phyloP scores from a whole-genome alignment of 306 rosid genomes.

The Glycyrrhiza uralensis region DNA sequence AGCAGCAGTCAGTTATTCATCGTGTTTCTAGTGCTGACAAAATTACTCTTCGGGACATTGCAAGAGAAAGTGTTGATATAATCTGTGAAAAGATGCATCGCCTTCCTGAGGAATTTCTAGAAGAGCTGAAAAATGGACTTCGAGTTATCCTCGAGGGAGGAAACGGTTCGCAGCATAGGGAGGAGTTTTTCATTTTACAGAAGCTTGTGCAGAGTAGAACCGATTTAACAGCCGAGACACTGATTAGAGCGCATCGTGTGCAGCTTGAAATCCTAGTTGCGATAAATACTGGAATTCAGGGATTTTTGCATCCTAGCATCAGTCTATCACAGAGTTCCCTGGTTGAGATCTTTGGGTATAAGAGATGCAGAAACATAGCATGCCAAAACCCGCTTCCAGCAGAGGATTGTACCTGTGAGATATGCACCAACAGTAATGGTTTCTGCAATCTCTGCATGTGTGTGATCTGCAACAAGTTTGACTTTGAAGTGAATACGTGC shows the following conservation, averaged over 20 bases:
- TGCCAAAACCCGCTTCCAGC: conserved; percentile 92
- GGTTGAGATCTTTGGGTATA: conserved; percentile 75
- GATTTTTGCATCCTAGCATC: conserved; percentile 87
- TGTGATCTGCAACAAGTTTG: conserved; percentile 87
- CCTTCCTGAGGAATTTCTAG: conserved; percentile 75
- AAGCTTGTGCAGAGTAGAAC: conserved; percentile 66
- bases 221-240: conserved; percentile 74
- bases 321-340: conserved; percentile 77
- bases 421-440: conserved; percentile 73
- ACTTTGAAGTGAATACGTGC: conserved; percentile 90
- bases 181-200: conserved; percentile 72
- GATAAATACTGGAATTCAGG: conserved; percentile 85
- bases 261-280: conserved; percentile 47
- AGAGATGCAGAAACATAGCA: conserved; percentile 85
- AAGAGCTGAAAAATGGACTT: conserved; percentile 67
- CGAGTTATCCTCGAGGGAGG: conserved; percentile 78
- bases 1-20: conserved; percentile 71
- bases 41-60: conserved; percentile 71
- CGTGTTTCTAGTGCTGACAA: conserved; percentile 75
- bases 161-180: conserved; percentile 71
- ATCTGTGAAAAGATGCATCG: conserved; percentile 72
- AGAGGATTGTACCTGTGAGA: conserved; percentile 83
- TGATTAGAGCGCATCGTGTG: conserved; percentile 77
- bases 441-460: conserved; percentile 98
- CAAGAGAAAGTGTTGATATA: conserved; percentile 65